These are phyloP conservation scores for Flaveria trinervia DNA, from an alignment of 129 eudicot genomes.

Conservation along the genomic window DNA sequence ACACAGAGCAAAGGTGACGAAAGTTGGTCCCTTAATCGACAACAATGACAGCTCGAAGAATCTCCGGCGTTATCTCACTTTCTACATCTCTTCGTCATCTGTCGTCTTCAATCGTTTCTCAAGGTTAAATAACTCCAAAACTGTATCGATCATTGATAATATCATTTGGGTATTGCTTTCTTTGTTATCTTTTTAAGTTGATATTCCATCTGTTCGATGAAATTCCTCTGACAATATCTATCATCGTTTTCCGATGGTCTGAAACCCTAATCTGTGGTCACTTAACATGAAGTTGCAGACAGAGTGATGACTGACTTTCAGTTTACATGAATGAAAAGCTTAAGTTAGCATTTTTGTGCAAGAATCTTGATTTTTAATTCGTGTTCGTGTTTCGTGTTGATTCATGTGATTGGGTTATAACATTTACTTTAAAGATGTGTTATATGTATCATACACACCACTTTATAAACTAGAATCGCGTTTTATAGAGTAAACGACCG, in stretches of 20 bases:
- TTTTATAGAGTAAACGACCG: too few species aligned
- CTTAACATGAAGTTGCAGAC: background rate
- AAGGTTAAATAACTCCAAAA: conserved; percentile 23
- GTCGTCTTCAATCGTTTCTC: conserved; percentile 29
- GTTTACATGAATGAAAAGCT: too few species aligned
- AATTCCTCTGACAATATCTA: conserved; percentile 8
- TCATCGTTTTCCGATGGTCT: conserved; percentile 4
- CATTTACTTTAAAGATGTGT: too few species aligned
- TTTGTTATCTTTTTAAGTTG: conserved; percentile 13
- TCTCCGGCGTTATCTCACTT: conserved; percentile 35
- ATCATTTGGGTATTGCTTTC: conserved; percentile 7
- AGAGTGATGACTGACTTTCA: background rate
- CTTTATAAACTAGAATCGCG: too few species aligned
- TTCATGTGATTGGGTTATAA: background rate
- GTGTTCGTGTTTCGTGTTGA: background rate
- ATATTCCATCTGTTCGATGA: conserved; percentile 22
- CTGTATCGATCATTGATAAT: background rate
- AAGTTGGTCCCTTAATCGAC: conserved; percentile 14
- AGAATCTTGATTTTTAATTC: too few species aligned
- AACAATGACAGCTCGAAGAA: conserved; percentile 41
- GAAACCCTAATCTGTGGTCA: background rate
- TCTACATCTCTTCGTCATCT: conserved; percentile 28
- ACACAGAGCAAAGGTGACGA: background rate
- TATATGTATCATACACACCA: too few species aligned
- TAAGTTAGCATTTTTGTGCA: too few species aligned